A percentile compares a stretch with the other conserved stretches of the same genome.
phyloP scores from a whole-genome alignment of 2,329 filamentous ascomycete genomes.

The Phaeosphaeriaceae sp. region DNA sequence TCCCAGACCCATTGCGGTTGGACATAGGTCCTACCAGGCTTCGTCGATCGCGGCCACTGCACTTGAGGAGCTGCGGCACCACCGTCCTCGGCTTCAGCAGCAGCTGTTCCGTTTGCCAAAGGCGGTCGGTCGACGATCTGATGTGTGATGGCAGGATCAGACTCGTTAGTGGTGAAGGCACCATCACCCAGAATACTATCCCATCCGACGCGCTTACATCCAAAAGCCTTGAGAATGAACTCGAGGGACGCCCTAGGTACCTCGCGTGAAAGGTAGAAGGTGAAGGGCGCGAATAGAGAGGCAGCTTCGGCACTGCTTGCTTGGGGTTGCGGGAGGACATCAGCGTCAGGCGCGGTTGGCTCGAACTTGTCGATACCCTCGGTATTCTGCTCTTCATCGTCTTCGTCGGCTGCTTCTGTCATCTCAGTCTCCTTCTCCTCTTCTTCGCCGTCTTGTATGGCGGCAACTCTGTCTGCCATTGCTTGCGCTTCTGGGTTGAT shows the following conservation, averaged over 20 bases:
- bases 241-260: constrained; percentile 89
- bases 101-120: constrained; percentile 55
- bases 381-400: constrained; percentile 44
- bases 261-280: constrained; percentile 92
- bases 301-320: constrained; percentile 70
- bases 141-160: constrained; percentile 89
- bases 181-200: constrained; percentile 89
- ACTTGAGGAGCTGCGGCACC: constrained; percentile 52
- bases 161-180: constrained; percentile 88
- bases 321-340: constrained; percentile 82
- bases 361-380: constrained; percentile 87
- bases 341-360: constrained; percentile 81
- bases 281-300: constrained; percentile 85
- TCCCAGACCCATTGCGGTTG: constrained; percentile 99
- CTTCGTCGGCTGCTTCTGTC: constrained; percentile 19
- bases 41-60: constrained; percentile 69
- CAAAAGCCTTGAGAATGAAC: constrained; percentile 91
- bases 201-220: constrained; percentile 96
- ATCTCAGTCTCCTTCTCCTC: constrained; percentile 50
- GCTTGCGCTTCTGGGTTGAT: constrained; percentile 55
- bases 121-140: constrained; percentile 93
- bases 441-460: constrained; percentile 43
- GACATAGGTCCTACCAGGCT: constrained; percentile 90
- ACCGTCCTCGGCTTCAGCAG: constrained; percentile 61
- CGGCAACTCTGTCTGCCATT: constrained; percentile 55